phyloP scores from a whole-genome alignment of 768 basidiomycete species.

The Rubroboletus satanas region DNA sequence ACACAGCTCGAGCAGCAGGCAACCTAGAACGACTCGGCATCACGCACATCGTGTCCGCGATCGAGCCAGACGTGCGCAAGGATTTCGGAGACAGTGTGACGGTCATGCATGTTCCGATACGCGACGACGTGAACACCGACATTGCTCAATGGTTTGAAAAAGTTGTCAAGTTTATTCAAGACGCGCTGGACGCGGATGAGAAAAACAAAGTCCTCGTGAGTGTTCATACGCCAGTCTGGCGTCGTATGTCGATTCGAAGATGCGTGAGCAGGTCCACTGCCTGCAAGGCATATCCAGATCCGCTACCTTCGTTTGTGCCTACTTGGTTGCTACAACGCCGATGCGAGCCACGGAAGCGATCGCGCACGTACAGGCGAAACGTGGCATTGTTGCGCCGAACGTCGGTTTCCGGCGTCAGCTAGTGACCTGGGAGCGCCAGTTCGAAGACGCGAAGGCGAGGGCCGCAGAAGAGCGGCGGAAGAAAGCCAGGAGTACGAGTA shows the following conservation, averaged over 20 bases:
- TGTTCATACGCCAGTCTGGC: neutral
- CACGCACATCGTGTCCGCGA: slow-evolving; percentile 67
- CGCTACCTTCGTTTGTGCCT: slow-evolving; percentile 72
- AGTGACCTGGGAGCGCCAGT: slow-evolving; percentile 31
- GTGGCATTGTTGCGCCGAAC: slow-evolving; percentile 63
- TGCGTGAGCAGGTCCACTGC: slow-evolving; percentile 61
- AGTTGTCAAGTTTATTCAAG: slow-evolving; percentile 51
- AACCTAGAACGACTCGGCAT: slow-evolving; percentile 56
- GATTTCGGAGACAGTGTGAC: slow-evolving; percentile 34
- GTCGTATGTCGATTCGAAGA: neutral
- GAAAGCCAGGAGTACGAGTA: slow-evolving; percentile 3
- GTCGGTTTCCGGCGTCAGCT: slow-evolving; percentile 64
- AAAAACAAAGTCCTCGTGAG: slow-evolving; percentile 49
- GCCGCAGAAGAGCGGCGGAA: slow-evolving; percentile 17
- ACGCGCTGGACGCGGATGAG: slow-evolving; percentile 43
- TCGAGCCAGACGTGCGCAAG: slow-evolving; percentile 41
- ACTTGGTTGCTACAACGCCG: slow-evolving; percentile 49
- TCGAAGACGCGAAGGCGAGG: slow-evolving; percentile 23
- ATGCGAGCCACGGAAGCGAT: slow-evolving; percentile 56
- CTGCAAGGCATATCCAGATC: slow-evolving; percentile 72
- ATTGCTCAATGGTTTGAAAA: slow-evolving; percentile 44
- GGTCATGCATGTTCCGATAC: slow-evolving; percentile 49
- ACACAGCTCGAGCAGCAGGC: slow-evolving; percentile 48
- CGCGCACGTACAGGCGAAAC: slow-evolving; percentile 49
- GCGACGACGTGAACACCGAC: slow-evolving; percentile 39